A percentile compares a stretch with the other conserved stretches of the same genome.
phyloP scores from a whole-genome alignment of 2,329 filamentous ascomycete species.

The Trematosphaeria pertusa region DNA sequence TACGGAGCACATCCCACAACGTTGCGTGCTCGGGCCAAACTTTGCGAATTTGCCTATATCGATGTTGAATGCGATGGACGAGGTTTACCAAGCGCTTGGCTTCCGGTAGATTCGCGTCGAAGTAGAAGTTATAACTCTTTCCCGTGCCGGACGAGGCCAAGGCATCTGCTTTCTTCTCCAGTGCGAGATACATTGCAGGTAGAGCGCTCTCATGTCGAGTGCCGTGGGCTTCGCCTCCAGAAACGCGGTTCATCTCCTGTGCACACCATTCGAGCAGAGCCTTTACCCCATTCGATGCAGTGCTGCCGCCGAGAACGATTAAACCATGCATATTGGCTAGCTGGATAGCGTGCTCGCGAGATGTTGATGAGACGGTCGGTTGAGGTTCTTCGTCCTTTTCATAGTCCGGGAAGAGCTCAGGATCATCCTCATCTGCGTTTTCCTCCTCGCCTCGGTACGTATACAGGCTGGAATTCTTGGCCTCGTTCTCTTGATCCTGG shows the following conservation, averaged over 20 bases:
- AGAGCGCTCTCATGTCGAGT: slow-evolving; percentile 61
- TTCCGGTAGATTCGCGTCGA: slow-evolving; percentile 77
- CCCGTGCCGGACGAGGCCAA: slow-evolving; percentile 41
- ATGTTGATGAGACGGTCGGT: slow-evolving; percentile 20
- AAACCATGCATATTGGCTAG: slow-evolving; percentile 42
- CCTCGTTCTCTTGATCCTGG: slow-evolving; percentile 76
- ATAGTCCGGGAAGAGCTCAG: slow-evolving; percentile 81
- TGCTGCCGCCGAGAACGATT: slow-evolving; percentile 32
- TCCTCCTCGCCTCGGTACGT: slow-evolving; percentile 82
- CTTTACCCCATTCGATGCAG: slow-evolving; percentile 34
- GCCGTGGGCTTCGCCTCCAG: slow-evolving; percentile 31
- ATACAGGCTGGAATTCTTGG: slow-evolving; percentile 78
- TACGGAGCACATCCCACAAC: slow-evolving; percentile 77
- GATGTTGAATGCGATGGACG: slow-evolving; percentile 70
- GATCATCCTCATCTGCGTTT: slow-evolving; percentile 78
- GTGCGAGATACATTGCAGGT: slow-evolving; percentile 68
- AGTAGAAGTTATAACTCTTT: slow-evolving; percentile 83
- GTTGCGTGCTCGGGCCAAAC: slow-evolving; percentile 77
- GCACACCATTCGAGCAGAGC: slow-evolving; percentile 40
- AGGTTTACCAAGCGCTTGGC: slow-evolving; percentile 75
- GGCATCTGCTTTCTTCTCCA: slow-evolving; percentile 66
- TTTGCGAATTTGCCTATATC: slow-evolving; percentile 73
- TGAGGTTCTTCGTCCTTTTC: slow-evolving; percentile 59
- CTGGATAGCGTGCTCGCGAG: slow-evolving; percentile 43
- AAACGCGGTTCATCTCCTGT: slow-evolving; percentile 33